Base-by-base conservation (phyloP, 257 asterid species). In the Lavandula angustifolia region DNA sequence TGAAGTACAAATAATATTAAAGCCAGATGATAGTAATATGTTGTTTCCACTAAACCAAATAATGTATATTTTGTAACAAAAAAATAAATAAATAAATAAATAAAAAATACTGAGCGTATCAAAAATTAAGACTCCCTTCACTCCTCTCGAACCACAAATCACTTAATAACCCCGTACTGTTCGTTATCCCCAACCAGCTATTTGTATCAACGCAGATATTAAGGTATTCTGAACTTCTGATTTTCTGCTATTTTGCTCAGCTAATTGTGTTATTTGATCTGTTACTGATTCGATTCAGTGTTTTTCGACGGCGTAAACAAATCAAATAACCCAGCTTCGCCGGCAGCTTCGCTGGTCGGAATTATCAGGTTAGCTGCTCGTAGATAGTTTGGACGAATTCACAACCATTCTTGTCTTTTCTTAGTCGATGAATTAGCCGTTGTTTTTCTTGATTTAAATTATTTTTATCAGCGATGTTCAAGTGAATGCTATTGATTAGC, bases 291-390 rank as follows among this genome's bases (percentile, higher is more conserved):
- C 29, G 17, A 40, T 35, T 65, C 61, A 43, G 71, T 62, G 61
- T 31, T 66, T 42, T 38, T 41, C 54, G 62, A 11, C 73, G 64
- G 37, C 52, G 7, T 22, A 50, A 53, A 56, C 22, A 12, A 16
- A 73, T 66, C 37, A 44, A 9, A 27, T 54, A 61, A 5, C 49
- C 53, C 53, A 7, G 66, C 29, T 62, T 40, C 33, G 70, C 37
- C 55, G 41, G 34, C 53, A 7, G 66, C 29, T 62, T 40, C 33
- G 70, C 37, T 61, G 41, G 34, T 52, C 51, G 14, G 14, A 33
- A 13, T 37, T 18, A 53, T 66, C 73, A 71, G 76, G 85, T 79
- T 13, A 61, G 84, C 65, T 69, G 4, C 65, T 22, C 22, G 38
- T 59, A 59, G 52, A 4, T 59, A 60, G 52, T 49, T 60, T 63